Evolutionary conservation across 306 rosid species (phyloP), one percentile per base, ranked within the genome.

Genomic region (Rubus idaeus): DNA sequence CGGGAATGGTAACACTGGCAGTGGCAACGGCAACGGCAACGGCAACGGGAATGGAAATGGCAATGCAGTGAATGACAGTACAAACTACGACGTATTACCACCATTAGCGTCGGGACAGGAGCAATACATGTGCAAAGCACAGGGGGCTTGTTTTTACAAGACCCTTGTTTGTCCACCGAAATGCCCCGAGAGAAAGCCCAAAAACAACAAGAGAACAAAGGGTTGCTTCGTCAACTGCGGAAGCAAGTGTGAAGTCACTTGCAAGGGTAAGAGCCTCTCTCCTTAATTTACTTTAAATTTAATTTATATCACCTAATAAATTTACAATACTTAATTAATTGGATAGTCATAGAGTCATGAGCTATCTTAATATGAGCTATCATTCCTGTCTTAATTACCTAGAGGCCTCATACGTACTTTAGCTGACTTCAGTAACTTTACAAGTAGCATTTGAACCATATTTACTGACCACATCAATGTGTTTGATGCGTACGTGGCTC

Each of bases 181-280:
- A 67, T 91, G 90, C 74, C 17, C 78, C 0, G 0, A 44, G 12
- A 89, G 88, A 68, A 91, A 89, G 83, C 97, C 94, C 2, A 87
- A 89, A 89, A 49, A 86, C 74, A 91, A 86, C 87, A 89, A 87
- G 90, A 83, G 80, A 58, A 35, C 50, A 17, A 89, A 91, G 79
- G 97, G 87, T 12, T 89, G 94, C 55, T 88, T 83, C 73, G 9
- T 91, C 2, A 80, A 91, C 49, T 86, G 97, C 68, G 77, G 86
- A 74, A 89, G 84, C 91, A 88, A 80, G 77, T 89, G 96, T 73
- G 96, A 91, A 87, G 90, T 85, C 82, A 91, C 91, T 61, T 87
- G 93, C 93, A 91, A 86, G 85, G 3, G 93, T 89, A 89, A 86
- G 91, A 57, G 5, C 66, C 73, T 61, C 58, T 14, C 23, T 0